Evolutionary conservation across 164 flowering plant genomes (phyloP).

Genomic region (Magnolia sinica): DNA sequence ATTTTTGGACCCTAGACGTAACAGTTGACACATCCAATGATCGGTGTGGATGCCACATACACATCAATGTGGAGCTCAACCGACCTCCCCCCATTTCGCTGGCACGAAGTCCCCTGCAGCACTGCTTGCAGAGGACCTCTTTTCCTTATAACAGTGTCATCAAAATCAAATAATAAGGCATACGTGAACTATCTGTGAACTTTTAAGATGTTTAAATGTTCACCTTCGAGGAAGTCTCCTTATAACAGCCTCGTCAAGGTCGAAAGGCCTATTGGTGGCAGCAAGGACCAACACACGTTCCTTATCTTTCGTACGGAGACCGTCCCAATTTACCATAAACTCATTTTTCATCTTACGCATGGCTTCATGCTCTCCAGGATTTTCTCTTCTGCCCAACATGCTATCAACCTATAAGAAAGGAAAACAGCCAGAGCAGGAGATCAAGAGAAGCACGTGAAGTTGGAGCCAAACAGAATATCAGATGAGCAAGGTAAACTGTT

Average conservation of each 20-base stretch:
- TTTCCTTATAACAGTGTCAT: too few species aligned
- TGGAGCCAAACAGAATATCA: too few species aligned
- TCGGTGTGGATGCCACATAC: too few species aligned
- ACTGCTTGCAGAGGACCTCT: too few species aligned
- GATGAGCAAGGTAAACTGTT: too few species aligned
- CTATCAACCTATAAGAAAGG: constrained; percentile 48
- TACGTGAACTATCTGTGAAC: neutral
- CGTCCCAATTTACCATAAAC: constrained; percentile 51
- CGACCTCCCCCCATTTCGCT: too few species aligned
- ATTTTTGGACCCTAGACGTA: too few species aligned
- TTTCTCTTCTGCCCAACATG: constrained; percentile 39
- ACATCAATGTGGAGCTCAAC: too few species aligned
- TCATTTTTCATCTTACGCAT: constrained; percentile 47
- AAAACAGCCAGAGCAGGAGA: neutral
- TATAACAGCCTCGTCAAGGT: constrained; percentile 89
- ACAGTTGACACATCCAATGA: too few species aligned
- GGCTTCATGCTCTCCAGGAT: constrained; percentile 41
- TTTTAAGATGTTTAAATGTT: neutral
- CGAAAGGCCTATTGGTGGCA: constrained; percentile 98
- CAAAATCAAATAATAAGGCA: too few species aligned
- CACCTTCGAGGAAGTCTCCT: constrained; percentile 94
- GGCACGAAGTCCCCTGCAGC: too few species aligned
- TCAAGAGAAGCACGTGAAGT: too few species aligned
- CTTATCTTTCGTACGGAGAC: constrained; percentile 82
- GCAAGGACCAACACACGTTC: constrained; percentile 93